Evolutionary conservation across 2,329 filamentous ascomycete species (phyloP).

Genomic region (Fusarium sp.): DNA sequence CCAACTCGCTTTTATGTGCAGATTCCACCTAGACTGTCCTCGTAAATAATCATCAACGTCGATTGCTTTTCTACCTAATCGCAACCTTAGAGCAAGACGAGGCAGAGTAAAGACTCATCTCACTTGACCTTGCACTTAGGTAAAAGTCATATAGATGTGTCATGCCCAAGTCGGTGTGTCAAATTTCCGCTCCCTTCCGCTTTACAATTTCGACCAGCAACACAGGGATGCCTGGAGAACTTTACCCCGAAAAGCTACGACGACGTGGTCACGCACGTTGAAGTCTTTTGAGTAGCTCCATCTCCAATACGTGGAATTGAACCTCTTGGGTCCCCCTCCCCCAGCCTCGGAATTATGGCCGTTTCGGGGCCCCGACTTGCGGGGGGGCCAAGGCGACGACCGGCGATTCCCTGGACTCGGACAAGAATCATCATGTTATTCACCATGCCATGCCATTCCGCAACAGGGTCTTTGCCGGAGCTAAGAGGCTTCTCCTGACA

Average conservation of each 20-base stretch:
- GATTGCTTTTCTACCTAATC: background rate
- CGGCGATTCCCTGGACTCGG: background rate
- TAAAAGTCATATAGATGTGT: background rate
- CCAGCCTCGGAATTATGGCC: conserved; percentile 20
- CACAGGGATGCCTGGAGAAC: conserved; percentile 1
- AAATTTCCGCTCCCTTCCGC: background rate
- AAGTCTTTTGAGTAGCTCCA: conserved; percentile 7
- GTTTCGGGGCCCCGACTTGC: conserved; percentile 20
- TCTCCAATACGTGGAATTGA: conserved; percentile 9
- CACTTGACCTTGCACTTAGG: background rate
- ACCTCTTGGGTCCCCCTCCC: background rate
- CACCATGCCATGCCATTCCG: conserved; percentile 26
- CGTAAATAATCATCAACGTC: background rate
- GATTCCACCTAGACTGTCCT: background rate
- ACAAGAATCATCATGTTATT: conserved; percentile 9
- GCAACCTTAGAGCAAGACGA: background rate
- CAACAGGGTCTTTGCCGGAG: background rate
- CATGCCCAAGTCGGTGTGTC: background rate
- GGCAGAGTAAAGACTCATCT: background rate
- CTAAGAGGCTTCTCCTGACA: conserved; percentile 16
- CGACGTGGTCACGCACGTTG: conserved; percentile 1
- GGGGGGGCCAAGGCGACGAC: conserved; percentile 22
- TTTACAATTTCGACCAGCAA: conserved; percentile 17
- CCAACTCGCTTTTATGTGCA: background rate
- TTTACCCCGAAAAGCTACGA: background rate